Evolutionary conservation across 2,329 filamentous ascomycete genomes (phyloP), one percentile per base, ranked within the genome.

Genomic region (Aspergillus novoparasiticus): DNA sequence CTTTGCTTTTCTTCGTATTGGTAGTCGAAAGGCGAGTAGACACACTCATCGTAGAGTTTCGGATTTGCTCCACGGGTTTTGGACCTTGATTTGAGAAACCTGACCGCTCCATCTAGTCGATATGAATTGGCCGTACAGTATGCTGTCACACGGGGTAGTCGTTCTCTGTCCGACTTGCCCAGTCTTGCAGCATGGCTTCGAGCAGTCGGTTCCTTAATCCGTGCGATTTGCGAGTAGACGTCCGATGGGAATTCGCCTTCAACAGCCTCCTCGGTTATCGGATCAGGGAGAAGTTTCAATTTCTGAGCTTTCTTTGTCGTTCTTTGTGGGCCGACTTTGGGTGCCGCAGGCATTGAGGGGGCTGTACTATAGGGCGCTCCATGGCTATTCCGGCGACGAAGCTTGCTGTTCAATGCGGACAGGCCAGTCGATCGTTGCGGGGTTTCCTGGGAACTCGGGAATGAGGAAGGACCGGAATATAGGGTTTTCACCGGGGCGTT

Each of bases 291-390:
- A n/a, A 99, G 86, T 81, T 99, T 99, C 65, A 99, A 85, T 81
- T 99, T 99, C 82, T 98, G 93, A 1, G 93, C 93, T 68, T 92
- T 97, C 79, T 97, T 96, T 28, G 94, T 96, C 61, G 93, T 98
- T 77, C 95, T 85, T 77, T 99, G 95, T 0, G 95, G 94, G 2
- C 95, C 95, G 63, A 97, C 93, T 80, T 98, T 97, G 58, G 85
- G 80, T 21, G 75, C 71, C 1, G 80, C 77, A n/a, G 76, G 70
- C 9, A 74, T 70, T 4, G 82, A 78, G 41, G 78, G 77, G 41
- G 79, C 75, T 43, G 77, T 74, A 23, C 76, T 78, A 60, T 74
- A 74, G 21, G 87, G 82, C 59, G 87, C 83, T 59, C 92, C 90
- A 72, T 93, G 90, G 78, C 92, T 96, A 73, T 97, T 95, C 68